phyloP scores from a whole-genome alignment of 306 rosid genomes.

The Prunus padus region DNA sequence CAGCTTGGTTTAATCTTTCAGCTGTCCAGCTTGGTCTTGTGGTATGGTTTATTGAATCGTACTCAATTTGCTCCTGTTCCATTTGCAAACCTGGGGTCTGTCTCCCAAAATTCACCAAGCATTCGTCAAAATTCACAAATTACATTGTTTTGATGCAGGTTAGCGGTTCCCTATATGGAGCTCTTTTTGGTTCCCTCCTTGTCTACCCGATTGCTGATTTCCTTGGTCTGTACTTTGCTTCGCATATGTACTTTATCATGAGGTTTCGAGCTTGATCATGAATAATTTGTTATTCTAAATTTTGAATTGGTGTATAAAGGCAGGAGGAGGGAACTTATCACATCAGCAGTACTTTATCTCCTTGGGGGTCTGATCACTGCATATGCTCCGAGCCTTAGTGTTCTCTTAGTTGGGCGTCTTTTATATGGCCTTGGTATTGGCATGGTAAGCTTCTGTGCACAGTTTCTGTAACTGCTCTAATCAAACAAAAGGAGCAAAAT shows the following conservation, averaged over 20 bases:
- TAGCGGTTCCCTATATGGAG: constrained; percentile 94
- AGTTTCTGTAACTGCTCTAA: not conserved
- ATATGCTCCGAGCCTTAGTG: constrained; percentile 62
- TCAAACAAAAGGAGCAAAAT: not conserved
- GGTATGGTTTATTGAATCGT: constrained; percentile 49
- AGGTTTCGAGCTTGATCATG: constrained; percentile 22
- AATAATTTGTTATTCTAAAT: constrained; percentile 25
- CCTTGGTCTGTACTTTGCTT: constrained; percentile 60
- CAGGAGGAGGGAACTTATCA: constrained; percentile 77
- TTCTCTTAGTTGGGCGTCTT: constrained; percentile 81
- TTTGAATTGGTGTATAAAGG: constrained; percentile 42
- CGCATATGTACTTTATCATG: constrained; percentile 22
- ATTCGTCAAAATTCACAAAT: not conserved
- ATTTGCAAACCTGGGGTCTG: constrained; percentile 13
- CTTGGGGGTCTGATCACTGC: constrained; percentile 71
- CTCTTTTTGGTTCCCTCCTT: constrained; percentile 83
- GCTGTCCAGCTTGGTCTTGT: constrained; percentile 90
- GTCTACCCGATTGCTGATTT: constrained; percentile 82
- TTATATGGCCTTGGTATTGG: constrained; percentile 95
- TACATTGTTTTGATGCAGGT: constrained; percentile 45
- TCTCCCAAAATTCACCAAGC: not conserved
- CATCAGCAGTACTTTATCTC: constrained; percentile 60
- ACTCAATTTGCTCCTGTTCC: constrained; percentile 10
- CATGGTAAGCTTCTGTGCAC: constrained; percentile 56
- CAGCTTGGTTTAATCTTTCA: constrained; percentile 75